Conservation (phyloP, 441 rosid species). For the Croton laevigatus region DNA sequence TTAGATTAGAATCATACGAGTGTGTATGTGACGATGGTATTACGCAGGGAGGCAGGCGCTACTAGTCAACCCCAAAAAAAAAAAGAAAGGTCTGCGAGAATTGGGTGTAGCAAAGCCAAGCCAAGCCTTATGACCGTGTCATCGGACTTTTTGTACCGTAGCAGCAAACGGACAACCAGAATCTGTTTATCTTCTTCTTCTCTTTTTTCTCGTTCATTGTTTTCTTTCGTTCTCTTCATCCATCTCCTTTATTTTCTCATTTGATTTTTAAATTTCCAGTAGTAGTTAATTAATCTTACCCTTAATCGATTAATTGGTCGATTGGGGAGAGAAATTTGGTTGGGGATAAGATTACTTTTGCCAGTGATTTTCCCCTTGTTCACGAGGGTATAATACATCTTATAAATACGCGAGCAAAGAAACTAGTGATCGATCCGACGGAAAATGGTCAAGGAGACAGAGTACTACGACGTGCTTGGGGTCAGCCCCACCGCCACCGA, state of each 20-base stretch:
- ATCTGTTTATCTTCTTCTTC: not conserved
- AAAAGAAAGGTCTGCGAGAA: not conserved
- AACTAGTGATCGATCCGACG: conserved; percentile 6
- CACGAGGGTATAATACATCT: not conserved
- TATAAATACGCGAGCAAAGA: not conserved
- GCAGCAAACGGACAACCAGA: not conserved
- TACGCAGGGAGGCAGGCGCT: conserved; percentile 6
- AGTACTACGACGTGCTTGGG: conserved; percentile 90
- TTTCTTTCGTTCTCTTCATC: not conserved
- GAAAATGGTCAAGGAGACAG: conserved; percentile 91
- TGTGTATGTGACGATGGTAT: not conserved
- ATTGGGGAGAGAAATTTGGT: not conserved
- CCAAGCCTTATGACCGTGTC: not conserved
- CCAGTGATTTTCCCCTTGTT: not conserved
- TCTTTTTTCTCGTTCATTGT: not conserved
- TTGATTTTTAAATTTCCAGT: not conserved
- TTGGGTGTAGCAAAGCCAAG: not conserved
- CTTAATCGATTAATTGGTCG: not conserved
- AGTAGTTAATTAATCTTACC: not conserved
- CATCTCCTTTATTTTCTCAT: not conserved
- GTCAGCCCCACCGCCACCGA: conserved; percentile 91
- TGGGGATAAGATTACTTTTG: not conserved
- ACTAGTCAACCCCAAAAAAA: conserved; percentile 13
- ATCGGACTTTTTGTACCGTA: not conserved
- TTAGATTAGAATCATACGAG: not conserved